These are phyloP conservation scores for Xylaria sp. DNA, from an alignment of 2,329 filamentous ascomycete genomes.

Conservation along the genomic window DNA sequence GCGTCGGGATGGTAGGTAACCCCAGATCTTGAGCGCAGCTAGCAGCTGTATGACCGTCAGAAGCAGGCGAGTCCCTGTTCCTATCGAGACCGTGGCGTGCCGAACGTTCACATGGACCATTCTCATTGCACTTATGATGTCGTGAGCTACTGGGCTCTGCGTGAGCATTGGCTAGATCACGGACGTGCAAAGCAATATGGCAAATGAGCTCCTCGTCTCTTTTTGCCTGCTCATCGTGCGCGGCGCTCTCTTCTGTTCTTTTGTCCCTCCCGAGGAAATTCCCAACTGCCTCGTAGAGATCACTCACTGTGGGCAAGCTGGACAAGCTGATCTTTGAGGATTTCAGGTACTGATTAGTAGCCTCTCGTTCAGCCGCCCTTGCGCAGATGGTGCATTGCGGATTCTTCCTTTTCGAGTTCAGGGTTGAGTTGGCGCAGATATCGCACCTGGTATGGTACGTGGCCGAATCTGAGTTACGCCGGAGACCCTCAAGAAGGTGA, in stretches of 20 bases:
- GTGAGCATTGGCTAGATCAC: slow-evolving; percentile 14
- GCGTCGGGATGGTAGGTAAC: not conserved
- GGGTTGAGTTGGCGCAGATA: slow-evolving; percentile 17
- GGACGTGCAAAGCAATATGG: slow-evolving; percentile 23
- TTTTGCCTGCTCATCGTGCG: not conserved
- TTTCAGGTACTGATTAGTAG: slow-evolving; percentile 18
- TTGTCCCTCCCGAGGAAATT: slow-evolving; percentile 7
- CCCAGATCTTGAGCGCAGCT: not conserved
- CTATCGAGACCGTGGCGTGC: slow-evolving; percentile 25
- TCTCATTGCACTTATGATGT: slow-evolving; percentile 9
- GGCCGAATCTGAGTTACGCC: not conserved
- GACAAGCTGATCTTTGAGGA: slow-evolving; percentile 13
- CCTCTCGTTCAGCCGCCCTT: slow-evolving; percentile 8
- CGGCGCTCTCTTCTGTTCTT: not conserved
- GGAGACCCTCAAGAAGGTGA: slow-evolving; percentile 12
- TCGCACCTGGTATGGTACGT: slow-evolving; percentile 19
- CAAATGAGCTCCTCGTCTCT: slow-evolving; percentile 21
- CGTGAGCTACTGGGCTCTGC: slow-evolving; percentile 4
- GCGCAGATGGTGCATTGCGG: slow-evolving; percentile 13
- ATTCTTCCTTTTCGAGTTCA: slow-evolving; percentile 6
- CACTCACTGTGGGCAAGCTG: slow-evolving; percentile 6
- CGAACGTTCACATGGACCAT: slow-evolving; percentile 8
- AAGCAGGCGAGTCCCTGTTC: slow-evolving; percentile 25
- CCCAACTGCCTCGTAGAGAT: slow-evolving; percentile 14
- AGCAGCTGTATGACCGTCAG: slow-evolving; percentile 7